Percentiles rank a stretch among this genome's conserved stretches.
phyloP scores from a whole-genome alignment of 169 alveolate genomes.

The Hepatocystis sp. region DNA sequence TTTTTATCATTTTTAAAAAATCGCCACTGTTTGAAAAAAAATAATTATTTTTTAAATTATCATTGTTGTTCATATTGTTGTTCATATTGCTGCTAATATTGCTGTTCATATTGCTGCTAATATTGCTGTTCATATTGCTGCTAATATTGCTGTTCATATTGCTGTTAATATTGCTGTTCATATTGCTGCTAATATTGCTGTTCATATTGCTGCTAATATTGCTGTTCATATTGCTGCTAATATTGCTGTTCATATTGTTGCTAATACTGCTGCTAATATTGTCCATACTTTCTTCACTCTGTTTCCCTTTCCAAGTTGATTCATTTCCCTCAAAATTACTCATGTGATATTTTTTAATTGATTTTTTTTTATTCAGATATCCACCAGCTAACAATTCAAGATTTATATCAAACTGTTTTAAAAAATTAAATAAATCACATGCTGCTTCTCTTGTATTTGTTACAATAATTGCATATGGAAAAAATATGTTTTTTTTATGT shows the following conservation, averaged over 20 bases:
- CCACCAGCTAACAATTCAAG: constrained; percentile 68
- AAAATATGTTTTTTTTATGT: constrained; percentile 54
- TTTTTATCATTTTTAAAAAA: constrained; percentile 13
- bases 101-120: too few species aligned
- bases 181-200: too few species aligned
- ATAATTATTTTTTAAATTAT: too few species aligned
- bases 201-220: too few species aligned
- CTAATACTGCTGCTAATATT: too few species aligned
- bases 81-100: too few species aligned
- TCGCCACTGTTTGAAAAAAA: too few species aligned
- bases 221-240: too few species aligned
- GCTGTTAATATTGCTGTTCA: too few species aligned
- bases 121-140: too few species aligned
- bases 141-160: too few species aligned
- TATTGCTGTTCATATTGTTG: too few species aligned
- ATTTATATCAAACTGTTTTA: constrained; percentile 69
- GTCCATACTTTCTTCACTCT: not conserved
- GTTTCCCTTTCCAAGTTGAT: not conserved
- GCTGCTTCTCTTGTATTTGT: constrained; percentile 78
- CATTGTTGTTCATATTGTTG: not conserved
- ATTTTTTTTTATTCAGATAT: constrained; percentile 50
- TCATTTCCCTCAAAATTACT: not conserved
- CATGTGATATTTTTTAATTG: constrained; percentile 41
- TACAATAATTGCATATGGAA: constrained; percentile 68
- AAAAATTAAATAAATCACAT: constrained; percentile 51